Base-by-base conservation (phyloP, 164 flowering plant genomes). In the Aristolochia fimbriata region DNA sequence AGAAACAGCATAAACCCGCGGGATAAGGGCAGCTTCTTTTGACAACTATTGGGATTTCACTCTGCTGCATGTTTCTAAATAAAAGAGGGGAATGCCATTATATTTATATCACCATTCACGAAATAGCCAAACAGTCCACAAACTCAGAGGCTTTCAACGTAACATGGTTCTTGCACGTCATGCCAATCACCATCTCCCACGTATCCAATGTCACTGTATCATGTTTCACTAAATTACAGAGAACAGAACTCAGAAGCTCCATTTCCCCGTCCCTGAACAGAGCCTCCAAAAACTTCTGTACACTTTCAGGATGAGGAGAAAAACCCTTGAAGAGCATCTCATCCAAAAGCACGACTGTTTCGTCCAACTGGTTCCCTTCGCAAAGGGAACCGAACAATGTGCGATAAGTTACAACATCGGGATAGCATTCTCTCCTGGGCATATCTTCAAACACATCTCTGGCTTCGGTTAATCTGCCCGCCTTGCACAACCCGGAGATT, bases 311-410 rank as follows among this genome's bases (percentile, higher is more conserved):
- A 59, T 59, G 75, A 65, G 86, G 88, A 41, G 31, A 59, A 65
- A 68, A 75, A 8, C 82, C 83, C 62, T 80, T 83, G 68, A 84
- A 83, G 20, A 83, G 23, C 95, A 91, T 87, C 78, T 86, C 95
- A 66, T 81, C 86, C 76, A 87, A 76, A 71, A 86, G 23, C 20
- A 66, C 33, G 1, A 74, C 74, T 2, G 88, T 93, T 70, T 83
- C 89, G 59, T 73, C 57, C 19, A 79, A 70, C 60, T 76, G 78
- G 79, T 47, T 64, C 7, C 59, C 73, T 15, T 69, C 66, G 66
- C 76, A 70, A 27, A 84, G 75, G 53, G 87, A 88, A 66, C 79
- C 81, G 70, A 90, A 79, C 16, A 83, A 47, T 47, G 62, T 71
- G 60, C 94, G 69, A 50, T 83, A 90, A 13, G 91, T 69, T 24